These are phyloP conservation scores for Raphanus hybrid DNA, from an alignment of 441 rosid genomes.

Conservation along the genomic window DNA sequence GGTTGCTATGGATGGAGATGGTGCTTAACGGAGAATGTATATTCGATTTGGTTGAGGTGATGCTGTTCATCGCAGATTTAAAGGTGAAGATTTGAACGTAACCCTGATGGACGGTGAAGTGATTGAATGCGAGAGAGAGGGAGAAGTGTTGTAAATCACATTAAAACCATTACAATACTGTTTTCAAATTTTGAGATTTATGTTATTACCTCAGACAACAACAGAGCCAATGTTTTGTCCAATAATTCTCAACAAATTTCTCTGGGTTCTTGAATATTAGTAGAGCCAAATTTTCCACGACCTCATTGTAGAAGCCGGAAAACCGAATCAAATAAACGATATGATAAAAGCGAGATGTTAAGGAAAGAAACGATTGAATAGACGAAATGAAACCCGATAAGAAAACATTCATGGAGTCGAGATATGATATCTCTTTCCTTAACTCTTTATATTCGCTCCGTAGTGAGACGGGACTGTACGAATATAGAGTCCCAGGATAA, in stretches of 20 bases:
- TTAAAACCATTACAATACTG: neutral
- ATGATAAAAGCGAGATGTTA: too few relatives aligned
- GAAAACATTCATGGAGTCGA: too few relatives aligned
- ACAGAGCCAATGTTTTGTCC: slow-evolving; percentile 57
- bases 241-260: slow-evolving; percentile 72
- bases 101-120: neutral
- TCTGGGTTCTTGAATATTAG: slow-evolving; percentile 51
- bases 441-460: too few relatives aligned
- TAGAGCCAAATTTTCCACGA: slow-evolving; percentile 39
- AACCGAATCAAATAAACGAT: too few relatives aligned
- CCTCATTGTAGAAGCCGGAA: too few relatives aligned
- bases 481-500: too few relatives aligned
- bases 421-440: too few relatives aligned
- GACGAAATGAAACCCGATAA: too few relatives aligned
- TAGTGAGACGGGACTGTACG: too few relatives aligned
- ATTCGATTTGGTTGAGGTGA: neutral
- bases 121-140: neutral
- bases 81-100: neutral
- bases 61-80: neutral
- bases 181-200: neutral
- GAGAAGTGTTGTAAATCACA: neutral
- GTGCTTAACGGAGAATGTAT: neutral
- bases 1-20: neutral
- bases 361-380: too few relatives aligned
- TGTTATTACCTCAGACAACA: slow-evolving; percentile 61